These are phyloP conservation scores for Aspergillaceae sp. DNA, from an alignment of 2,329 filamentous ascomycete species.

Conservation along the genomic window DNA sequence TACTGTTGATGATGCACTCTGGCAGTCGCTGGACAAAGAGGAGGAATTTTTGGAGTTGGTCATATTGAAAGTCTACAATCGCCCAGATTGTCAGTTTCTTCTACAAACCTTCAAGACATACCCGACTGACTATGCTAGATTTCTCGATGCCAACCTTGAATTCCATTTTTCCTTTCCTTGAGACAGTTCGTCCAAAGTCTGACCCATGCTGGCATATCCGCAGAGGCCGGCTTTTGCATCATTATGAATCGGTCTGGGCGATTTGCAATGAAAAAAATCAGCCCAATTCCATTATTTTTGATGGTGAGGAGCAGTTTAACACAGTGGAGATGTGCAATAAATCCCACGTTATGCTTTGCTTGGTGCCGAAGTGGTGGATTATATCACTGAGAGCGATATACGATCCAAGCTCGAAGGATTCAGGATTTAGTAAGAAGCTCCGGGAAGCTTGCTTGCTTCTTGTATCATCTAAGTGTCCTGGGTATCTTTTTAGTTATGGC, in stretches of 20 bases:
- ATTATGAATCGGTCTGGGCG: conserved; percentile 6
- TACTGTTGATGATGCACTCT: conserved; percentile 7
- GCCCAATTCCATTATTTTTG: conserved; percentile 1
- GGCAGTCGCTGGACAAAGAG: conserved; percentile 6
- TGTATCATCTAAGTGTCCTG: not conserved
- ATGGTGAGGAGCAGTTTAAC: conserved; percentile 2
- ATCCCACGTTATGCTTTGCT: conserved; percentile 3
- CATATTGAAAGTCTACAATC: conserved; percentile 5
- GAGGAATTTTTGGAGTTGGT: conserved; percentile 3
- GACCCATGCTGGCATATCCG: conserved; percentile 2
- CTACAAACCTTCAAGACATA: not conserved
- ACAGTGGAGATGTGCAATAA: not conserved
- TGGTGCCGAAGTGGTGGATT: conserved; percentile 4
- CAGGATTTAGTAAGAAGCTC: not conserved
- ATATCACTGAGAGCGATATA: not conserved
- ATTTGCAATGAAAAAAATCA: not conserved
- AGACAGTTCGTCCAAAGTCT: conserved; percentile 1
- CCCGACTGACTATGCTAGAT: conserved; percentile 5
- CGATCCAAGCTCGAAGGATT: not conserved
- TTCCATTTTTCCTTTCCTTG: conserved; percentile 8
- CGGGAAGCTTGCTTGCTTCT: not conserved
- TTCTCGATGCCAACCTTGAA: conserved; percentile 5
- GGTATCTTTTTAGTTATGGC: not conserved
- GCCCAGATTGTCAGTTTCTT: conserved; percentile 8
- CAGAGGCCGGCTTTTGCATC: conserved; percentile 4